Evolutionary conservation across 176 grass and related monocot genomes (phyloP).

Genomic region (Avena atlantica): DNA sequence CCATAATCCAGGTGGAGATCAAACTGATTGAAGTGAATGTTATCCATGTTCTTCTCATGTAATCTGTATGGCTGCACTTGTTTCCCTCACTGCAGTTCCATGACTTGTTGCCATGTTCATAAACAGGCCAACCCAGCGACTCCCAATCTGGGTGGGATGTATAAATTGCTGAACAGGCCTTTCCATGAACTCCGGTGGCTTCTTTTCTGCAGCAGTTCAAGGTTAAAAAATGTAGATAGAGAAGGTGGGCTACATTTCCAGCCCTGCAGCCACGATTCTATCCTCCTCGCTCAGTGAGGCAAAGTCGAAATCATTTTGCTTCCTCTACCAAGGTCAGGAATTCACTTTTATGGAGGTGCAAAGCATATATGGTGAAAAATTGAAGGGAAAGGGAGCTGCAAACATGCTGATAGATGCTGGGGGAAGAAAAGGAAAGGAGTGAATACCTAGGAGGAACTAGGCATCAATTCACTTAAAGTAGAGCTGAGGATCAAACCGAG

Average conservation of each 20-base stretch:
- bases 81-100: constrained; percentile 5
- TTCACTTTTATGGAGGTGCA: constrained; percentile 46
- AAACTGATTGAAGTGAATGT: constrained; percentile 3
- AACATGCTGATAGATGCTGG: background rate
- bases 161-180: background rate
- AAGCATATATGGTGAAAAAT: constrained; percentile 37
- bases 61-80: background rate
- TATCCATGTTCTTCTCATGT: constrained; percentile 26
- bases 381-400: constrained; percentile 47
- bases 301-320: background rate
- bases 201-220: background rate
- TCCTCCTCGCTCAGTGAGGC: background rate
- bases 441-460: too few species aligned
- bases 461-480: too few species aligned
- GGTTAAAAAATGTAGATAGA: background rate
- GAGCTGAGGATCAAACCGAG: background rate
- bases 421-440: too few species aligned
- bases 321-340: constrained; percentile 15
- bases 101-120: constrained; percentile 5
- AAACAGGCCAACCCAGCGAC: background rate
- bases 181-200: background rate
- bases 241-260: background rate
- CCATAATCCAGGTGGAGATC: background rate
- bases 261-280: background rate
- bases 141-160: background rate